Conservation (phyloP, 2,329 filamentous ascomycete species). For the Colletotrichum aenigma region DNA sequence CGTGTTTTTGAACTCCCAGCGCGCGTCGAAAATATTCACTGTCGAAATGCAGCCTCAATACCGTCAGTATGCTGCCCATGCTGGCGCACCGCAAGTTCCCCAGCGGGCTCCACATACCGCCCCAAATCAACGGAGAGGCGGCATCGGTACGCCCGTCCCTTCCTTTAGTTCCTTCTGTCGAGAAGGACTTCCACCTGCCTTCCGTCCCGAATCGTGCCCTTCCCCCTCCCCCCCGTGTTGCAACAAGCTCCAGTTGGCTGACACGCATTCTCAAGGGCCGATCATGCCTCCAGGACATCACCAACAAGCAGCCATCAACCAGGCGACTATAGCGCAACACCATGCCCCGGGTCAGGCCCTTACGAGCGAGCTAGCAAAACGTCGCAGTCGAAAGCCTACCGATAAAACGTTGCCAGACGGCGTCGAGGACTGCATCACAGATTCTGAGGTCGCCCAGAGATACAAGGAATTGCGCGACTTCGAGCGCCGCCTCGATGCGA, state of each 20-base stretch:
- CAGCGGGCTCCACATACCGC: constrained; percentile 51
- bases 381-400: constrained; percentile 86
- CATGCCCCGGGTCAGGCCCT: constrained; percentile 52
- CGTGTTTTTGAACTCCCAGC: background rate
- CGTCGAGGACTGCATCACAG: constrained; percentile 80
- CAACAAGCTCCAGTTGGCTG: background rate
- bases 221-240: background rate
- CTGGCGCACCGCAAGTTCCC: constrained; percentile 40
- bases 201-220: background rate
- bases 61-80: constrained; percentile 46
- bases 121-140: constrained; percentile 53
- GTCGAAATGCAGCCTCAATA: constrained; percentile 58
- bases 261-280: constrained; percentile 42
- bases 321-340: constrained; percentile 56
- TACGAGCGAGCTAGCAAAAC: constrained; percentile 59
- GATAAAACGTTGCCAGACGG: constrained; percentile 95
- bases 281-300: constrained; percentile 62
- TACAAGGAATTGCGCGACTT: constrained; percentile 86
- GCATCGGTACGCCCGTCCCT: constrained; percentile 49
- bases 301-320: constrained; percentile 54
- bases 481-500: constrained; percentile 87
- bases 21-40: background rate
- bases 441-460: constrained; percentile 70
- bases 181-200: background rate
- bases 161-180: background rate